These are phyloP conservation scores for Epichloe hybrida DNA, from an alignment of 2,329 filamentous ascomycete species.

Conservation along the genomic window DNA sequence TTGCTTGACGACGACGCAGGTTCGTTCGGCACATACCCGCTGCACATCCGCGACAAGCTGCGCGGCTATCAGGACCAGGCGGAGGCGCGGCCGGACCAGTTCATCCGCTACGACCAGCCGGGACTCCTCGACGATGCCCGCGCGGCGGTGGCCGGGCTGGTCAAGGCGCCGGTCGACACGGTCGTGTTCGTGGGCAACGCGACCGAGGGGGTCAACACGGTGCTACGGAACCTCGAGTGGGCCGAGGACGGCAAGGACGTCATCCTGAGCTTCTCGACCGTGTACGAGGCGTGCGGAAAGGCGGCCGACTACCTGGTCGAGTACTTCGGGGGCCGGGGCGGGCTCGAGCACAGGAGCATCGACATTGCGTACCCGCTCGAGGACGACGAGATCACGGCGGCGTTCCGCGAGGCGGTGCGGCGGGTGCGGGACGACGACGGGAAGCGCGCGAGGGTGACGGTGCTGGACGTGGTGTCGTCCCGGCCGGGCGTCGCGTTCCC, in stretches of 20 bases:
- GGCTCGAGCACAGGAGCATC: conserved; percentile 38
- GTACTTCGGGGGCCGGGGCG: conserved; percentile 28
- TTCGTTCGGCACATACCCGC: conserved; percentile 69
- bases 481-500: conserved; percentile 69
- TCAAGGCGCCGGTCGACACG: conserved; percentile 52
- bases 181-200: conserved; percentile 74
- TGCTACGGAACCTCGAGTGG: conserved; percentile 62
- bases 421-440: conserved; percentile 36
- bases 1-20: conserved; percentile 23
- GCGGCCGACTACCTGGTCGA: conserved; percentile 60
- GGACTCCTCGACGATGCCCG: conserved; percentile 52
- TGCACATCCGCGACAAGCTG: conserved; percentile 43
- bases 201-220: conserved; percentile 62
- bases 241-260: conserved; percentile 58
- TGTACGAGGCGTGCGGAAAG: conserved; percentile 68
- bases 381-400: conserved; percentile 49
- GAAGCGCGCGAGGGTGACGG: conserved; percentile 49
- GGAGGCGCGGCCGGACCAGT: conserved; percentile 60
- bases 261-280: conserved; percentile 64
- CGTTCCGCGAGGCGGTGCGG: conserved; percentile 46
- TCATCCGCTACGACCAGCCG: conserved; percentile 57
- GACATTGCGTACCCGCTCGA: conserved; percentile 53
- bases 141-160: conserved; percentile 48
- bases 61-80: conserved; percentile 50
- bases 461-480: conserved; percentile 68